phyloP scores from a whole-genome alignment of 164 flowering plant genomes.

The Tetrastigma voinierianum region DNA sequence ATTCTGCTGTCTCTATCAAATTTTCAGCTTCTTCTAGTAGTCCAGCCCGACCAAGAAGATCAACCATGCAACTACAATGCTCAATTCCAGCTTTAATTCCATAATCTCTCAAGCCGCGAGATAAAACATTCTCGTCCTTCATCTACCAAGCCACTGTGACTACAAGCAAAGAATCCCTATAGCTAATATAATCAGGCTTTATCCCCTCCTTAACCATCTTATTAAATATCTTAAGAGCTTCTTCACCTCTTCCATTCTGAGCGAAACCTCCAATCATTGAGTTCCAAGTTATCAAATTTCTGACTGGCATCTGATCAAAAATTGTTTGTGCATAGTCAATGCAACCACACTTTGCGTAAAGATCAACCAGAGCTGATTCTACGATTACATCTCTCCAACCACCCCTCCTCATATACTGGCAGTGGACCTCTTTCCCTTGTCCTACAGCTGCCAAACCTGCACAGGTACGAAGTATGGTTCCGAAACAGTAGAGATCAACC shows the following conservation, averaged over 20 bases:
- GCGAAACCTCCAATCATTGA: slow-evolving; percentile 84
- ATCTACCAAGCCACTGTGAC: slow-evolving; percentile 75
- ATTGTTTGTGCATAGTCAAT: slow-evolving; percentile 54
- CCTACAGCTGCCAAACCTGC: slow-evolving; percentile 69
- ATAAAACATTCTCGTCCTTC: slow-evolving; percentile 58
- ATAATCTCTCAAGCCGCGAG: slow-evolving; percentile 42
- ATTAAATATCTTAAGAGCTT: slow-evolving; percentile 54
- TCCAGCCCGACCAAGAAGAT: slow-evolving; percentile 85
- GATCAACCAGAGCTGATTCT: slow-evolving; percentile 89
- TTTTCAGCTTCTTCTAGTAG: slow-evolving; percentile 79
- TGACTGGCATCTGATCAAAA: slow-evolving; percentile 41
- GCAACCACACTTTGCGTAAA: slow-evolving; percentile 83
- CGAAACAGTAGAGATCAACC: slow-evolving; percentile 61
- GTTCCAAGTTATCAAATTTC: slow-evolving; percentile 83
- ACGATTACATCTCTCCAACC: slow-evolving; percentile 61
- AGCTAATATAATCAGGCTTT: slow-evolving; percentile 69
- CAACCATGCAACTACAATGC: slow-evolving; percentile 85
- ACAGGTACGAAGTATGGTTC: slow-evolving; percentile 85
- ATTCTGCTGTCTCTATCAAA: slow-evolving; percentile 51
- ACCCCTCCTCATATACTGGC: slow-evolving; percentile 70
- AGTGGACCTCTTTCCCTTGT: slow-evolving; percentile 84
- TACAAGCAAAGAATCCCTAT: slow-evolving; percentile 83
- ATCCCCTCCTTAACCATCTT: slow-evolving; percentile 56
- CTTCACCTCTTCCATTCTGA: slow-evolving; percentile 73
- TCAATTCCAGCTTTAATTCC: slow-evolving; percentile 59